Percentiles rank a stretch among this genome's conserved stretches.
Conservation (phyloP, 306 rosid species). For the Vigna mungo region DNA sequence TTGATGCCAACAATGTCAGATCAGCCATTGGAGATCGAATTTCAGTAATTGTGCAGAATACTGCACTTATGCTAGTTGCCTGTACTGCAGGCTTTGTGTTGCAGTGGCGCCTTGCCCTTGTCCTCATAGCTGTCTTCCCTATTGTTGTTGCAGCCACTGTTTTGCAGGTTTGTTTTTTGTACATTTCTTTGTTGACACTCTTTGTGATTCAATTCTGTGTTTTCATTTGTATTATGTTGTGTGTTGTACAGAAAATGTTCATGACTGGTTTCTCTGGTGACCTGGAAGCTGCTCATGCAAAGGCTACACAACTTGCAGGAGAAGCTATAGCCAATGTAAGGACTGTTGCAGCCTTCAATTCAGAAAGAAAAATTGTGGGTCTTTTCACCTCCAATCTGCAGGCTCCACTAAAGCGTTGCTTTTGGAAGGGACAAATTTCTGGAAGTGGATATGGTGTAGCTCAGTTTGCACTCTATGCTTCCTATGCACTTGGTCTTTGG, state of each 20-base stretch:
- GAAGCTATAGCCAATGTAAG: slow-evolving; percentile 98
- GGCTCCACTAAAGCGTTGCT: slow-evolving; percentile 80
- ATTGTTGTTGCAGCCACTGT: slow-evolving; percentile 99
- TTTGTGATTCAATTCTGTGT: slow-evolving; percentile 21
- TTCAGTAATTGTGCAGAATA: slow-evolving; percentile 96
- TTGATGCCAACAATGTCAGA: slow-evolving; percentile 97
- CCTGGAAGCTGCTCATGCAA: slow-evolving; percentile 89
- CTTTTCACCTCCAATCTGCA: slow-evolving; percentile 84
- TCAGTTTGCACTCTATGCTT: slow-evolving; percentile 94
- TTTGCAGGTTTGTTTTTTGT: slow-evolving; percentile 69
- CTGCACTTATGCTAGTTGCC: slow-evolving; percentile 97
- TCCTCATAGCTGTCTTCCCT: slow-evolving; percentile 94
- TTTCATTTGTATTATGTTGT: slow-evolving; percentile 22
- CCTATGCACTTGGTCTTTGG: slow-evolving; percentile 99
- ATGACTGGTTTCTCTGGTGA: slow-evolving; percentile 99
- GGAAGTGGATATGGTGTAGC: slow-evolving; percentile 97
- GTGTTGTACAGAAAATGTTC: slow-evolving; percentile 87
- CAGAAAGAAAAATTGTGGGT: slow-evolving; percentile 84
- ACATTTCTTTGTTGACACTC: slow-evolving; percentile 6
- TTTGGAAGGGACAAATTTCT: slow-evolving; percentile 99
- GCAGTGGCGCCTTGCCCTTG: slow-evolving; percentile 99
- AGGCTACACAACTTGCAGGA: slow-evolving; percentile 96
- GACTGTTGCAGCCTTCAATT: slow-evolving; percentile 96
- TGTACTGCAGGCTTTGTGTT: slow-evolving; percentile 98
- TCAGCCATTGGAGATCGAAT: slow-evolving; percentile 99